Evolutionary conservation across 169 alveolate species (phyloP), one percentile per base, ranked within the genome.

Genomic region (Plasmodium reichenowi): DNA sequence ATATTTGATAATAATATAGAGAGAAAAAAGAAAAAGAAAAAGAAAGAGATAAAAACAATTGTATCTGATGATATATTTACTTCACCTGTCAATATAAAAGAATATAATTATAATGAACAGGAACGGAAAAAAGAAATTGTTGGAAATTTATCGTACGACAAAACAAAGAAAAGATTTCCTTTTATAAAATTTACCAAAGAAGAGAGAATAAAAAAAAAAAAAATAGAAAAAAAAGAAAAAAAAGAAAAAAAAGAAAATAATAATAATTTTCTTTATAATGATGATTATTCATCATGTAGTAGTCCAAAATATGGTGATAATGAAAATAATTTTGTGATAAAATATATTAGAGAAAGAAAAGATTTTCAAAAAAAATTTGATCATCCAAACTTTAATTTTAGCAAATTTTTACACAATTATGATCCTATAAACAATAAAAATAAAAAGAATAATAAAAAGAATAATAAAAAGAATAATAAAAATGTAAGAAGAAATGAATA

Each of bases 281-380:
- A 91, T 17, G 94, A 91, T 17, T 93, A 29, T 62, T 91, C 91
- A 29, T 56, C 72, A 38, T 38, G 1, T 38, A 38, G 47, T 38
- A 38, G 47, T 38, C 47, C 2, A 38, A 38, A 38, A 38, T 38
- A 68, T 54, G 17, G 67, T 17, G 20, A 54, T 43, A 43, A 48
- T 43, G 59, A 62, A 71, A 32, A 70, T 54, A 50, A 70, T 70
- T 63, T 52, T 47, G 22, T 24, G 63, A 70, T 62, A 38, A 48
- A 54, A 38, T 86, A 86, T 56, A 72, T 86, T 52, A 62, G 60
- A 38, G 92, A 86, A 74, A 86, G 80, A 32, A 63, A 38, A 66
- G 72, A 60, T 52, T 86, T 50, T 54, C 76, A 72, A 50, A 32
- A 45, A 8, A 86, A 86, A 26, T 45, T 86, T 60, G 20, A 71